Percentiles rank a stretch among this genome's conserved stretches.
Evolutionary conservation across 306 rosid genomes (phyloP).

Genomic region (Sesbania bispinosa): DNA sequence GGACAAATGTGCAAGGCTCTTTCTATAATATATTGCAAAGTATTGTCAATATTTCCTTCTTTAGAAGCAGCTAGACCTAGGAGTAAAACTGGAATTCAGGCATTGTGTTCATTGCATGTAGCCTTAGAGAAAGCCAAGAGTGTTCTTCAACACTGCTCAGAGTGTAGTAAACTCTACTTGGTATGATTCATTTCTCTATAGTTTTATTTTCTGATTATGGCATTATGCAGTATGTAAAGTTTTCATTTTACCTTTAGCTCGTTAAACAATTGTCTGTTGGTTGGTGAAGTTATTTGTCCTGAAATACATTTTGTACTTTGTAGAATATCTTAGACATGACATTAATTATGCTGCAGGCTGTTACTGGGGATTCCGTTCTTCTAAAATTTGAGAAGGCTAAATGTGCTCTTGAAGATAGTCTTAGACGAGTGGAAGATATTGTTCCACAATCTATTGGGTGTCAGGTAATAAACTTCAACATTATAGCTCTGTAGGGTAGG

Average conservation of each 20-base stretch:
- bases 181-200: constrained; percentile 42
- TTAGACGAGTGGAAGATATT: constrained; percentile 80
- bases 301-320: neutral
- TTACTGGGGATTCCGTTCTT: constrained; percentile 93
- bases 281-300: constrained; percentile 4
- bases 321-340: constrained; percentile 20
- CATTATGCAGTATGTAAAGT: neutral
- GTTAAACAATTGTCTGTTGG: neutral
- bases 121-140: constrained; percentile 88
- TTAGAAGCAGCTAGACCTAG: constrained; percentile 97
- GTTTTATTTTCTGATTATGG: constrained; percentile 12
- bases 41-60: constrained; percentile 79
- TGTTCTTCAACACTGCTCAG: constrained; percentile 90
- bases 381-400: constrained; percentile 85
- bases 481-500: neutral
- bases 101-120: constrained; percentile 88
- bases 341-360: constrained; percentile 59
- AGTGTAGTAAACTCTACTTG: constrained; percentile 92
- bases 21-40: constrained; percentile 70
- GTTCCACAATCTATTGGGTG: constrained; percentile 89
- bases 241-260: neutral
- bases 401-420: constrained; percentile 84
- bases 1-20: constrained; percentile 92
- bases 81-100: constrained; percentile 93
- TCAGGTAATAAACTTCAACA: constrained; percentile 57